Evolutionary conservation across 2,329 filamentous ascomycete genomes (phyloP).

Genomic region (Paraconiothyrium brasiliense): DNA sequence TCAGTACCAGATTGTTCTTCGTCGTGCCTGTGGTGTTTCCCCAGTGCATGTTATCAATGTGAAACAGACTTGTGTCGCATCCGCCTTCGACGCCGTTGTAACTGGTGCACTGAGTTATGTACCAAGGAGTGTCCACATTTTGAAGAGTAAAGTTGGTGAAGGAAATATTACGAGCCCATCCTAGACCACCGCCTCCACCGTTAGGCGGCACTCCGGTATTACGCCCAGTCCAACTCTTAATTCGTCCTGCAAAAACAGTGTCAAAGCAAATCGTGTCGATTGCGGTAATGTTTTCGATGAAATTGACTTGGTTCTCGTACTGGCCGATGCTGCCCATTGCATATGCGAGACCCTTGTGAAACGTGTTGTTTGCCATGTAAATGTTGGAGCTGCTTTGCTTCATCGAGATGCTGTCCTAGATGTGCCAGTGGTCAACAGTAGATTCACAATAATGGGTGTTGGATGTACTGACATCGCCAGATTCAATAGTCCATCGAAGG

Average conservation of each 20-base stretch:
- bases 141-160: constrained; percentile 43
- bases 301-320: constrained; percentile 58
- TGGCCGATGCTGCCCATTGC: constrained; percentile 67
- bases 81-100: constrained; percentile 44
- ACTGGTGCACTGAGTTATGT: constrained; percentile 51
- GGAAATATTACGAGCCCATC: constrained; percentile 50
- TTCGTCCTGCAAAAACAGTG: constrained; percentile 57
- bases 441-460: neutral
- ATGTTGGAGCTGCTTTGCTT: constrained; percentile 68
- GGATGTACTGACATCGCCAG: constrained; percentile 14
- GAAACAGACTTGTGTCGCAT: constrained; percentile 50
- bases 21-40: constrained; percentile 35
- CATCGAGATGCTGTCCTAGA: constrained; percentile 55
- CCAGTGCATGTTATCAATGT: constrained; percentile 44
- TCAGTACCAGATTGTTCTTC: constrained; percentile 9
- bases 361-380: constrained; percentile 58
- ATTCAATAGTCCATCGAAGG: constrained; percentile 22
- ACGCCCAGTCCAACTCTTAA: constrained; percentile 67
- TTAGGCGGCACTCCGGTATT: constrained; percentile 62
- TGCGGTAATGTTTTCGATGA: constrained; percentile 59
- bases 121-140: constrained; percentile 36
- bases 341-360: constrained; percentile 62
- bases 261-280: constrained; percentile 57
- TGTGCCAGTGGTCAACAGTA: neutral
- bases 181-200: constrained; percentile 64